These are phyloP conservation scores for Pulveroboletus sp. DNA, from an alignment of 768 basidiomycete species.

Conservation along the genomic window DNA sequence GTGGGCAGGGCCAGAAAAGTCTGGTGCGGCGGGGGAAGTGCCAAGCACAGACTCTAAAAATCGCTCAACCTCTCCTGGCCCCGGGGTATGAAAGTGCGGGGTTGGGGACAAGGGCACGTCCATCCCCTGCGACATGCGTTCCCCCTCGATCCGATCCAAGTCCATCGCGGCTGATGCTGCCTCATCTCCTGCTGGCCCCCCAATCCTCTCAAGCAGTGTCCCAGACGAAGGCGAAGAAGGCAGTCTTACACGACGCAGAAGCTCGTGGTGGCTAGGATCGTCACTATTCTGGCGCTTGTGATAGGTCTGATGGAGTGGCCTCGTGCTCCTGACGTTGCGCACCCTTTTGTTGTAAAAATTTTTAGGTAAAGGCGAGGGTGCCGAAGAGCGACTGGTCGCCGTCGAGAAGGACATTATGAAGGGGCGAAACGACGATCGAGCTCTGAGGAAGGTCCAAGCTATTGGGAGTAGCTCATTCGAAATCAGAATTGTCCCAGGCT, in stretches of 20 bases:
- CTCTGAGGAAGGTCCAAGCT: no score
- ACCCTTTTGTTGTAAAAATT: slow-evolving; percentile 1
- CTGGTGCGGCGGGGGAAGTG: not conserved
- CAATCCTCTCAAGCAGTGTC: slow-evolving; percentile 21
- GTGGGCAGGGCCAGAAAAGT: not conserved
- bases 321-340: slow-evolving; percentile 8
- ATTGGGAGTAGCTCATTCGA: no score
- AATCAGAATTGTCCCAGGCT: no score
- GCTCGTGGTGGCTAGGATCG: slow-evolving; percentile 1
- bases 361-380: not conserved
- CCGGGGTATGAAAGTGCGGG: slow-evolving; percentile 17
- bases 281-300: slow-evolving; percentile 1
- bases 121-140: not conserved
- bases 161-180: not conserved
- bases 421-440: not conserved
- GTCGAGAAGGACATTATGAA: slow-evolving; percentile 2
- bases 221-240: slow-evolving; percentile 6
- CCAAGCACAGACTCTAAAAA: slow-evolving; percentile 25
- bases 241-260: slow-evolving; percentile 15
- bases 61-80: slow-evolving; percentile 22
- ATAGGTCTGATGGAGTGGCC: not conserved
- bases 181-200: slow-evolving; percentile 4
- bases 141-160: slow-evolving; percentile 8
- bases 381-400: slow-evolving; percentile 1
- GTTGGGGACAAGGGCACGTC: slow-evolving; percentile 3